Evolutionary conservation across 148 eudicot species (phyloP).

Genomic region (Nyssa sinensis): DNA sequence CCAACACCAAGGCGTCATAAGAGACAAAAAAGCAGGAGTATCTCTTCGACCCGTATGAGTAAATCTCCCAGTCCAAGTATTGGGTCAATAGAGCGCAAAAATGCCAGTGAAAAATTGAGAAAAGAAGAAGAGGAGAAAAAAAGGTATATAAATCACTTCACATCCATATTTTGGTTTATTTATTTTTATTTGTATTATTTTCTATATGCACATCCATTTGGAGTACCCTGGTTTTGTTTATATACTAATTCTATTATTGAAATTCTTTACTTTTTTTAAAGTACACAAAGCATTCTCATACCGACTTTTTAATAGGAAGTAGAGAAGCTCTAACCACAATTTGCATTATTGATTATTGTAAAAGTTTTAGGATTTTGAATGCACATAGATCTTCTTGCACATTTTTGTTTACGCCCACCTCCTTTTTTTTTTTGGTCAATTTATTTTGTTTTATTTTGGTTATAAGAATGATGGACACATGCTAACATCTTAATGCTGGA

Average conservation of each 20-base stretch:
- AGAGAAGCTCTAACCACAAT: background rate
- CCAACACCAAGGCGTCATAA: constrained; percentile 42
- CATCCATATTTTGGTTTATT: background rate
- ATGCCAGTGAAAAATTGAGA: constrained; percentile 58
- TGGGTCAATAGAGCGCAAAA: constrained; percentile 49
- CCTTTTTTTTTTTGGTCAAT: too few species aligned
- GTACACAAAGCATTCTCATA: background rate
- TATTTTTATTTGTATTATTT: constrained; percentile 4
- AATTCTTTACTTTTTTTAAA: background rate
- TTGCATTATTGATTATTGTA: background rate
- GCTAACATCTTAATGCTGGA: background rate
- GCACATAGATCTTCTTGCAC: background rate
- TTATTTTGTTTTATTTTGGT: too few species aligned
- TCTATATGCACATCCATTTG: background rate
- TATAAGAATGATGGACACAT: too few species aligned
- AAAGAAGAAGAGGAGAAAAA: constrained; percentile 67
- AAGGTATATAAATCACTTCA: constrained; percentile 46
- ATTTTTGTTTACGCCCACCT: too few species aligned
- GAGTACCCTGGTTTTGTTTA: background rate
- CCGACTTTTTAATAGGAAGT: background rate
- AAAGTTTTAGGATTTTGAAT: background rate
- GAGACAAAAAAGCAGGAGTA: constrained; percentile 46
- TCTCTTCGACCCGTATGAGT: constrained; percentile 43
- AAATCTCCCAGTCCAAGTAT: constrained; percentile 43
- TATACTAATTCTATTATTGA: too few species aligned